Conservation (phyloP, 148 eudicot genomes). For the Beta vulgaris region DNA sequence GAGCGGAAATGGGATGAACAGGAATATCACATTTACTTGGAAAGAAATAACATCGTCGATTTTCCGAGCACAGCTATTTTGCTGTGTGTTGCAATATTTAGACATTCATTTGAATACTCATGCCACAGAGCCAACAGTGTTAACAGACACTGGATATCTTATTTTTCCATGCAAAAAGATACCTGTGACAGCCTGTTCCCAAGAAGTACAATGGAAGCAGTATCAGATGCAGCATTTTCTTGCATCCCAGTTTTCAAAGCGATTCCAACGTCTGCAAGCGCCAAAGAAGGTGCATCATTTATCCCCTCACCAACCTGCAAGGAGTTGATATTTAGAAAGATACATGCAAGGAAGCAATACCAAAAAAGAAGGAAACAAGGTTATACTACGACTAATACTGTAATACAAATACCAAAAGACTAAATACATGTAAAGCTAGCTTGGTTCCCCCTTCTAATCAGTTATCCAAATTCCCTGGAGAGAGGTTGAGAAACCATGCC, state of each 20-base stretch:
- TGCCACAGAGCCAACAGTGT: background rate
- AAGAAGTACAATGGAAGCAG: slow-evolving; percentile 92
- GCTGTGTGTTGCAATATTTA: background rate
- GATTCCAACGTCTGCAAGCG: slow-evolving; percentile 93
- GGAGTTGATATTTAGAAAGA: slow-evolving; percentile 13
- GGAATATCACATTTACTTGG: background rate
- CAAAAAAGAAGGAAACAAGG: too few species aligned
- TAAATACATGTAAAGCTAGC: background rate
- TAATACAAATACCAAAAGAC: background rate
- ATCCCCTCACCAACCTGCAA: slow-evolving; percentile 95
- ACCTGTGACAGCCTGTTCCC: slow-evolving; percentile 94
- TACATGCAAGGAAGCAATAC: slow-evolving; percentile 6
- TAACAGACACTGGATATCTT: background rate
- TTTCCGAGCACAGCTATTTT: background rate
- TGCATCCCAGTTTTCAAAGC: slow-evolving; percentile 78
- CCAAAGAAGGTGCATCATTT: slow-evolving; percentile 94
- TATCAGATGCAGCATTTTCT: slow-evolving; percentile 95
- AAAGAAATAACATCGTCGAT: background rate
- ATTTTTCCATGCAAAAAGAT: background rate
- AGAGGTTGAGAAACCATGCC: background rate
- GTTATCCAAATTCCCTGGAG: background rate
- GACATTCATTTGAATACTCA: background rate
- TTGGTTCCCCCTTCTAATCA: background rate
- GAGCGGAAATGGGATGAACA: background rate
- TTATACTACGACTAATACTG: background rate